Percentiles rank a stretch among this genome's conserved stretches.
Conservation (phyloP, 2,329 filamentous ascomycete genomes). For the Botrytis pseudocinerea region DNA sequence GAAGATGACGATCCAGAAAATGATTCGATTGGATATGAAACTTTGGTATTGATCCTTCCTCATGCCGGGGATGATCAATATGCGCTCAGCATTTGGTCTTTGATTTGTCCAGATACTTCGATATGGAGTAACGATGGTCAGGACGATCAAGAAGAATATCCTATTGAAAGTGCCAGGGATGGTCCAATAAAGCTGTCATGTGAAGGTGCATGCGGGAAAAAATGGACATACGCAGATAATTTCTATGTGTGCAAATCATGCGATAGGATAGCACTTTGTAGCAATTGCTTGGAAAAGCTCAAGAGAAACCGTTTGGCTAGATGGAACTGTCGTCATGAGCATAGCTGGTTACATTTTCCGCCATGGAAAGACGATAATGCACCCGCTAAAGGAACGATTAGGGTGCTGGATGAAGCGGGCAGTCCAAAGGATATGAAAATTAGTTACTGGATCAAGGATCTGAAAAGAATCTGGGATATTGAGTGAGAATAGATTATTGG, state of each 20-base stretch:
- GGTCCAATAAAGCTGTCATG: no score
- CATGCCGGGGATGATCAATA: background rate
- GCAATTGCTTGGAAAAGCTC: background rate
- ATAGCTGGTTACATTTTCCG: background rate
- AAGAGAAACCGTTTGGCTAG: background rate
- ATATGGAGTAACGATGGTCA: background rate
- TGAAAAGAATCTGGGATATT: background rate
- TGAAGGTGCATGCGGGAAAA: background rate
- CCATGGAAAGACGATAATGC: background rate
- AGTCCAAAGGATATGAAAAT: background rate
- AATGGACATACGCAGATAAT: background rate
- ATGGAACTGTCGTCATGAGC: background rate
- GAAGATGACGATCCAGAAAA: background rate
- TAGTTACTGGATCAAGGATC: background rate
- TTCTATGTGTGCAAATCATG: background rate
- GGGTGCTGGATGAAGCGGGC: background rate
- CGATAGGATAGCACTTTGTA: rapidly evolving
- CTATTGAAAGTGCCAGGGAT: no score
- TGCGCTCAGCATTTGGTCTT: background rate
- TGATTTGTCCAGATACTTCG: background rate
- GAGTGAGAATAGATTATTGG: rapidly evolving
- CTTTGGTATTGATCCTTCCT: no score
- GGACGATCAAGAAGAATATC: no score
- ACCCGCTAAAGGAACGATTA: background rate
- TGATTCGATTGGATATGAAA: background rate